These are phyloP conservation scores for Arctium lappa DNA, from an alignment of 129 eudicot species.

Conservation along the genomic window DNA sequence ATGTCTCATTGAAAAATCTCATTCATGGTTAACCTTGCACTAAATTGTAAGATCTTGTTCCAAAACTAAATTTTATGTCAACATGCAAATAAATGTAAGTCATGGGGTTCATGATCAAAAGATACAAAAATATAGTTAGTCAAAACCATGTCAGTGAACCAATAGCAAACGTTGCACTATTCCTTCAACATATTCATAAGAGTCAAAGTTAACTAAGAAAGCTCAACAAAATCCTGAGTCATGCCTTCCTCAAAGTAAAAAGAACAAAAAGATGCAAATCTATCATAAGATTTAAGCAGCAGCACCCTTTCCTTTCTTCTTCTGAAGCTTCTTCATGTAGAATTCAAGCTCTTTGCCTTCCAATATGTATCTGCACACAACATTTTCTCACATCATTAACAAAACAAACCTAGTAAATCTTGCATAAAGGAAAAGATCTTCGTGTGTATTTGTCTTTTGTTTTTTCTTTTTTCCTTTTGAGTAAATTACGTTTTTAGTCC, in stretches of 20 bases:
- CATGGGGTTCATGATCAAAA: neutral
- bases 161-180: neutral
- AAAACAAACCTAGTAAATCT: neutral
- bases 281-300: conserved; percentile 27
- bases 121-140: neutral
- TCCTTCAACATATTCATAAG: conserved; percentile 19
- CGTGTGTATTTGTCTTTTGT: too few relatives aligned
- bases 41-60: too few relatives aligned
- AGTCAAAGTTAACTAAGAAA: conserved; percentile 18
- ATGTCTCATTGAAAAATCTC: too few relatives aligned
- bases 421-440: too few relatives aligned
- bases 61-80: too few relatives aligned
- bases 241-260: conserved; percentile 7
- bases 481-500: too few relatives aligned
- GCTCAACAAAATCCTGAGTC: conserved; percentile 11
- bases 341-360: conserved; percentile 43
- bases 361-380: conserved; percentile 35
- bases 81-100: neutral
- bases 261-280: conserved; percentile 10
- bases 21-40: too few relatives aligned
- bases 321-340: conserved; percentile 41
- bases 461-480: too few relatives aligned
- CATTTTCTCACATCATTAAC: neutral
- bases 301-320: conserved; percentile 44
- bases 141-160: neutral